Percentiles rank a stretch among this genome's conserved stretches.
Evolutionary conservation across 257 asterid genomes (phyloP).

Genomic region (Pogostemon cablin): DNA sequence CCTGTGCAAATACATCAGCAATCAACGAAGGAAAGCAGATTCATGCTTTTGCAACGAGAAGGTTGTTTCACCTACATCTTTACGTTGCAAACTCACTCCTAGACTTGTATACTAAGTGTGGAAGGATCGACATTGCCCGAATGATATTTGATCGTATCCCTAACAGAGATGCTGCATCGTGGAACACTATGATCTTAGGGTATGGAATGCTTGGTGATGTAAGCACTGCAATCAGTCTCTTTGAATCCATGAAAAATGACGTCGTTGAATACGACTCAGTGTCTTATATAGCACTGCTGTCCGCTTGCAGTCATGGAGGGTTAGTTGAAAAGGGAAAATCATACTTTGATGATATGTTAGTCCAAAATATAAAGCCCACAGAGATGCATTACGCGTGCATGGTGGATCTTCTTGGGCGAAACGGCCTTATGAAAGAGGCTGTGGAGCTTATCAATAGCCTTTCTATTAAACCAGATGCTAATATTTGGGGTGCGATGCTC

Average conservation of each 20-base stretch:
- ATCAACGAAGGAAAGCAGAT: slow-evolving; percentile 70
- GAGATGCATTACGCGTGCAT: slow-evolving; percentile 82
- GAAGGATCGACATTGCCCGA: slow-evolving; percentile 52
- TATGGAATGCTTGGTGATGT: slow-evolving; percentile 71
- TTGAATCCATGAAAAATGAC: slow-evolving; percentile 60
- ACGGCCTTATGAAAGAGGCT: slow-evolving; percentile 66
- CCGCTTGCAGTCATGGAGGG: slow-evolving; percentile 81
- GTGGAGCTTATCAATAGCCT: slow-evolving; percentile 48
- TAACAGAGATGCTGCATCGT: slow-evolving; percentile 60
- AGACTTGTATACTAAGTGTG: slow-evolving; percentile 68
- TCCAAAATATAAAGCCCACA: slow-evolving; percentile 51
- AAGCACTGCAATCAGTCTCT: slow-evolving; percentile 54
- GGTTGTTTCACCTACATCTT: slow-evolving; percentile 54
- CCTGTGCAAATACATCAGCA: slow-evolving; percentile 67
- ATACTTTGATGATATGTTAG: slow-evolving; percentile 60
- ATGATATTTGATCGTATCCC: slow-evolving; percentile 55
- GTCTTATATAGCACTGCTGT: slow-evolving; percentile 65
- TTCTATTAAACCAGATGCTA: slow-evolving; percentile 48
- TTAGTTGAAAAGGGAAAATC: slow-evolving; percentile 52
- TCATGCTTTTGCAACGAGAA: slow-evolving; percentile 63
- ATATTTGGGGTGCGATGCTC: slow-evolving; percentile 77
- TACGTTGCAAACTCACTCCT: slow-evolving; percentile 70
- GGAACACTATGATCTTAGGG: slow-evolving; percentile 82
- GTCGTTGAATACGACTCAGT: slow-evolving; percentile 52
- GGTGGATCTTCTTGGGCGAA: slow-evolving; percentile 83